Evolutionary conservation across 352 stramenopile genomes (phyloP), one percentile per base, ranked within the genome.

Genomic region (Globisporangium recalcitrans): DNA sequence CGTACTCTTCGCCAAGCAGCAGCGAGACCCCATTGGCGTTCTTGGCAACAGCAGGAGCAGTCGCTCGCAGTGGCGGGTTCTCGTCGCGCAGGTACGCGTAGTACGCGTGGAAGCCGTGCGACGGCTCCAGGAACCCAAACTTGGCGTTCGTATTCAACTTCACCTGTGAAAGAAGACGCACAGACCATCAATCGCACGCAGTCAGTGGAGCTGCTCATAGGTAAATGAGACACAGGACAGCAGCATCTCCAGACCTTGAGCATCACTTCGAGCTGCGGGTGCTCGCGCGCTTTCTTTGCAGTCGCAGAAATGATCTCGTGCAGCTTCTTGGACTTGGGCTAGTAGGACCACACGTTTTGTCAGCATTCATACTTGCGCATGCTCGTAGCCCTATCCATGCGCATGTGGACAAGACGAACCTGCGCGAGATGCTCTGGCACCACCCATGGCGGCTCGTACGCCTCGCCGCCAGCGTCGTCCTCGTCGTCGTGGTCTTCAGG

Each of bases 231-330:
- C 21, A 24, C 16, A 24, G 22, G 26, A 38, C 49, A n/a, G 11
- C 29, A 22, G 10, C 16, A 27, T 31, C 0, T 10, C n/a, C 70
- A 34, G 59, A 78, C 73, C 62, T 78, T 78, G 54, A 83, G 56
- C 70, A 85, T 73, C 14, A 83, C 65, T 57, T 83, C 74, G 7
- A 85, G 55, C 48, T 81, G 76, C 22, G 68, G 62, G 55, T 78
- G 54, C 3, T 54, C 60, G 26, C 74, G 72, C 29, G 71, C 74
- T 24, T 78, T 82, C 48, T 74, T 76, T 7, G 76, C 76, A 2
- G 76, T 82, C 29, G 74, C 70, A 59, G 69, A 52, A 24, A 85
- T 42, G 58, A 85, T 72, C 34, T 75, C 70, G 60, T 82, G 73
- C 27, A 63, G 60, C 42, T 69, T 81, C 53, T 71, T 71, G 1